Percentiles rank a stretch among this genome's conserved stretches.
Conservation (phyloP, 1,284 basidiomycete genomes). For the Rugosomyces carneus region DNA sequence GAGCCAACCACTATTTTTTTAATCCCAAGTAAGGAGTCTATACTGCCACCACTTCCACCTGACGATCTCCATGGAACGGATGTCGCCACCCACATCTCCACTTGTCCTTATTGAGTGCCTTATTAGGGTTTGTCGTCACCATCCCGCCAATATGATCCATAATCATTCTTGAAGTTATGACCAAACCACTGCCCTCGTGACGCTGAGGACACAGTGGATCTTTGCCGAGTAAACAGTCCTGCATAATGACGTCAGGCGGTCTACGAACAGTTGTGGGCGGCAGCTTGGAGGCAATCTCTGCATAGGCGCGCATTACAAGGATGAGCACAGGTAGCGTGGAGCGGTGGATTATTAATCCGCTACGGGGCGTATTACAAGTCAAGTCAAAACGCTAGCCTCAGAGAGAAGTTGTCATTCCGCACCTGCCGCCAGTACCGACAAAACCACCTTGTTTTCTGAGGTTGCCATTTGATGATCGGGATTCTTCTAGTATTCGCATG, state of each 20-base stretch:
- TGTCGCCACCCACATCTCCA: conserved; percentile 40
- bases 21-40: conserved; percentile 1
- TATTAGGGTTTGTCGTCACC: conserved; percentile 27
- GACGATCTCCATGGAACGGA: conserved; percentile 33
- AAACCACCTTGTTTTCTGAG: conserved; percentile 28
- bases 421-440: conserved; percentile 38
- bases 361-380: conserved; percentile 12
- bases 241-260: conserved; percentile 34
- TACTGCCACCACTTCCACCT: conserved; percentile 31
- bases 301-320: conserved; percentile 26
- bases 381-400: not conserved
- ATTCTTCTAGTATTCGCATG: conserved; percentile 27
- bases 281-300: conserved; percentile 24
- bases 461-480: conserved; percentile 12
- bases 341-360: conserved; percentile 34
- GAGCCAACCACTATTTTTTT: no score
- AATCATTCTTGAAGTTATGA: conserved; percentile 34
- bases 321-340: conserved; percentile 29
- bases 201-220: conserved; percentile 29
- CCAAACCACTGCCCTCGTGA: conserved; percentile 20
- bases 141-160: conserved; percentile 35
- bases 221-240: conserved; percentile 34
- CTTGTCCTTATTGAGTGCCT: conserved; percentile 25
- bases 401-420: conserved; percentile 5
- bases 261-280: conserved; percentile 18